Conservation (phyloP, 2,329 filamentous ascomycete species). For the Colletotrichum sp. region DNA sequence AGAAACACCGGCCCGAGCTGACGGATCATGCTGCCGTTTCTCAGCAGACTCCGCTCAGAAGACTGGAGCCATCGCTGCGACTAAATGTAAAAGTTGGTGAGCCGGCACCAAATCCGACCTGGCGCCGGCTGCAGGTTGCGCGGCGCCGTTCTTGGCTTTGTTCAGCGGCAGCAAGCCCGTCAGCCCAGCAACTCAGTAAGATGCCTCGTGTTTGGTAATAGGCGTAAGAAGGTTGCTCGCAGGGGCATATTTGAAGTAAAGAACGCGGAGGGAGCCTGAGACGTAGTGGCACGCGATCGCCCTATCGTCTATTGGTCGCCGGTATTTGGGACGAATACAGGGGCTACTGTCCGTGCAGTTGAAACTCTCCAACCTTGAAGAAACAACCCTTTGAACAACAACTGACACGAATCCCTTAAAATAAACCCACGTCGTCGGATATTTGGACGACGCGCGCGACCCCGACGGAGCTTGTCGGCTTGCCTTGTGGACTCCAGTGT, state of each 20-base stretch:
- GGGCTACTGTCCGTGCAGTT: conserved; percentile 13
- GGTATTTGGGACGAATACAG: conserved; percentile 14
- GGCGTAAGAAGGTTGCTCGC: background rate
- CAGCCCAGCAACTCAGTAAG: background rate
- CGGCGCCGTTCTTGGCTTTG: background rate
- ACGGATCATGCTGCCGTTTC: conserved; percentile 6
- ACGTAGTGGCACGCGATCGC: conserved; percentile 9
- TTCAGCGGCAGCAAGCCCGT: background rate
- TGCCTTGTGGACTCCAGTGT: background rate
- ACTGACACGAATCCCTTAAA: background rate
- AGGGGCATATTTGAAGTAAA: background rate
- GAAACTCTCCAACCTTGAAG: conserved; percentile 14
- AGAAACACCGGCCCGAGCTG: background rate
- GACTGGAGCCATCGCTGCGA: background rate
- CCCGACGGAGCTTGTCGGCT: background rate
- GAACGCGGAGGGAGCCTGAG: background rate
- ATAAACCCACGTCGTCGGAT: background rate
- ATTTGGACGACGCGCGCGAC: conserved; percentile 2
- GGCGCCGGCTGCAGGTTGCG: background rate
- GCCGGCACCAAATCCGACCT: conserved; percentile 3
- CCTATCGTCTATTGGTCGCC: conserved; percentile 6
- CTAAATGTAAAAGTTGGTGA: background rate
- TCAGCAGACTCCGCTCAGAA: conserved; percentile 7
- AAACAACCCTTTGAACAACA: conserved; percentile 6
- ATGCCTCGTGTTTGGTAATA: background rate